phyloP scores from a whole-genome alignment of 495 filamentous ascomycete genomes.

The Clavariopsis aquatica region DNA sequence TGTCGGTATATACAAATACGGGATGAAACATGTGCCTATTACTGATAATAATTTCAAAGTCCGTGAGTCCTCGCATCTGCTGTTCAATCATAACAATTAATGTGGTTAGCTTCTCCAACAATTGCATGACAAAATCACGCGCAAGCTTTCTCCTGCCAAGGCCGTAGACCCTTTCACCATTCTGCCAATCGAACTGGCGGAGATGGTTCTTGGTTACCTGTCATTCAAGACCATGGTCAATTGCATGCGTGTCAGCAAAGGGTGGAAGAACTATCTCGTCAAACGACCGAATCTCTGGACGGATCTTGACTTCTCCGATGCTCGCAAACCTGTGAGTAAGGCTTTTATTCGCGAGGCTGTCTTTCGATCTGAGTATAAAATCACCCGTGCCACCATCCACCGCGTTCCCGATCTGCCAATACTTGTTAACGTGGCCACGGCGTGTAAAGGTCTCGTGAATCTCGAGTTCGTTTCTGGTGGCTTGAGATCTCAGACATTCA shows the following conservation, averaged over 20 bases:
- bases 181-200: constrained; percentile 42
- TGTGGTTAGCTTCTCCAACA: constrained; percentile 47
- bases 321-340: constrained; percentile 47
- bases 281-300: constrained; percentile 53
- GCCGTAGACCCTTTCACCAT: constrained; percentile 41
- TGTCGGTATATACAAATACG: constrained; percentile 62
- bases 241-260: constrained; percentile 56
- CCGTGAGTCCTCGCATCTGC: constrained; percentile 15
- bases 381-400: constrained; percentile 47
- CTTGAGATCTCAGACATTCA: constrained; percentile 25
- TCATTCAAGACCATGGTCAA: constrained; percentile 40
- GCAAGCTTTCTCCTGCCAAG: constrained; percentile 41
- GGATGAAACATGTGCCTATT: constrained; percentile 52
- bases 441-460: constrained; percentile 34
- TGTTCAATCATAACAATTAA: constrained; percentile 9
- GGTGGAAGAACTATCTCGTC: constrained; percentile 53
- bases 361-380: constrained; percentile 41
- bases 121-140: constrained; percentile 50
- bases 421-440: constrained; percentile 33
- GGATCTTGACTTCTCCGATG: constrained; percentile 53
- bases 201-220: constrained; percentile 42
- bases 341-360: constrained; percentile 51
- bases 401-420: constrained; percentile 45
- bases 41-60: constrained; percentile 53
- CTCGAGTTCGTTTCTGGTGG: constrained; percentile 30